Base-by-base conservation (phyloP, 257 asterid species). In the Orobanche coerulescens region DNA sequence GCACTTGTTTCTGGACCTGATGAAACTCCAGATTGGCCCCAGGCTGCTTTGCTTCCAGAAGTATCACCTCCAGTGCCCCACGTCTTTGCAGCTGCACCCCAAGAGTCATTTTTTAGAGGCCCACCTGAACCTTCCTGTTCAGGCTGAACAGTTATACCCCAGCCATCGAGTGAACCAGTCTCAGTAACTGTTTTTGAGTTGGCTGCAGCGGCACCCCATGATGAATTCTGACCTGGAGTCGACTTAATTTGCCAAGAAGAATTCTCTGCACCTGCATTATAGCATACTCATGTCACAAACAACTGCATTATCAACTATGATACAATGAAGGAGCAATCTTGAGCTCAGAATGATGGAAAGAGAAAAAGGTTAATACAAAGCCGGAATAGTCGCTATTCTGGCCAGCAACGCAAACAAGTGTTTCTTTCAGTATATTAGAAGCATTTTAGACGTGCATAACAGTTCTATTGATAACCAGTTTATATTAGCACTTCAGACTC, bases 181-280 rank as follows among this genome's bases (percentile, higher is more conserved):
- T 63, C 78, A 16, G 73, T 34, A 58, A 46, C 61, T 56, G 63
- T 56, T 58, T 66, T 64, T 36, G 59, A 69, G 72, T 61, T 76
- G 34, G 79, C 79, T 61, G 69, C 79, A 57, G 85, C 67, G 57
- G 83, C 84, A 71, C 90, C 92, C 97, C 96, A 89, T 33, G 88
- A 73, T 56, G 87, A 51, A 73, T 66, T 76, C 63, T 75, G 79
- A 71, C 54, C 52, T 19, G 83, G 64, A 72, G 83, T 47, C 40
- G 71, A 62, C 64, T 78, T 82, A 14, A 43, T 26, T 70, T 70
- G 78, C 97, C 94, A 86, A 42, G 83, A 68, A 53, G 94, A 82
- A 64, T 75, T 79, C 57, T 66, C 95, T 71, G 75, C 63, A 53
- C 58, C 80, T 28, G 42, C 20, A 59, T 16, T 65, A 42, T 55